Base-by-base conservation (phyloP, 2,329 filamentous ascomycete species). In the Periglandula ipomoeae region DNA sequence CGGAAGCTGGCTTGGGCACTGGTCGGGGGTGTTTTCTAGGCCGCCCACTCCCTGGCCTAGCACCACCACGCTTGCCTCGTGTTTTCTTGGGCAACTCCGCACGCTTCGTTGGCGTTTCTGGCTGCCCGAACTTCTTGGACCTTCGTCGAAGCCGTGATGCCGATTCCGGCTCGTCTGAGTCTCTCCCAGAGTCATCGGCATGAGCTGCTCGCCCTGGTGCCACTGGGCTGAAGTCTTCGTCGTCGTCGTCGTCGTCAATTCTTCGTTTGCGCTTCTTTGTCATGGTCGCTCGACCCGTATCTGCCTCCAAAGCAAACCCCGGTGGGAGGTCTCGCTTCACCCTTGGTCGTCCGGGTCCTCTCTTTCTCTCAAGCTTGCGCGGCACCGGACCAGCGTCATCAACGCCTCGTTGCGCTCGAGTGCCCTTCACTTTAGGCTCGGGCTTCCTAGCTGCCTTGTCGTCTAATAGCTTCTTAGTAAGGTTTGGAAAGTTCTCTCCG, bases 401-500 rank as follows among this genome's bases (percentile, higher is more conserved):
- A 32, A 48, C 42, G 5, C n/a, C n/a, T n/a, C 52, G 56, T 10
- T 51, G 50, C 27, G 54, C 50, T 37, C 53, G 58, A 3, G 53
- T 50, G 19, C 50, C 44, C 44, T 58, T 61, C 30, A 45, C 24
- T 54, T 60, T 62, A 11, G 44, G 45, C 13, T 52, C 58, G 26
- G 61, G 52, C 50, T 64, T 62, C 42, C 55, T 58, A 52, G 61
- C 61, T 38, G 62, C 63, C 55, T 67, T 67, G 53, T 64, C 58
- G 51, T 69, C 66, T 47, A 69, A 59, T 41, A 69, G 56, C 55
- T 69, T 69, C 60, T 69, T 67, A 5, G 65, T 80, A 50, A 83
- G 62, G 50, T 82, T 81, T 11, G 79, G 78, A 57, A 84, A 84
- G 52, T 82, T 78, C 58, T 82, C 76, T 38, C 85, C 85, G 57